Evolutionary conservation across 2,329 filamentous ascomycete genomes (phyloP).

Genomic region (Fusarium veterinarium): DNA sequence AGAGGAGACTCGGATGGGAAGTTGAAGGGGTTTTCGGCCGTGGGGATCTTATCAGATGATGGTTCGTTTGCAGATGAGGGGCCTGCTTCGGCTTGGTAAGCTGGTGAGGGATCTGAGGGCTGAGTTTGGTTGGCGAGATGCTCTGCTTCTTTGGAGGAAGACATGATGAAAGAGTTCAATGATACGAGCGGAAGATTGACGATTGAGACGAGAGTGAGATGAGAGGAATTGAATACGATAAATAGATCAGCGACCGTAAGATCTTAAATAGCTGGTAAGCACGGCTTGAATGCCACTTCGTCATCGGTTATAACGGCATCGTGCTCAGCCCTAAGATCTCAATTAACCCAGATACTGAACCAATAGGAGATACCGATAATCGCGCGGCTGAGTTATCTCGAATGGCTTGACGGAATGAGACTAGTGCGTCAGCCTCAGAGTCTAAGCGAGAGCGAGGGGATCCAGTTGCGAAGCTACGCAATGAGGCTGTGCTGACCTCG

Average conservation of each 20-base stretch:
- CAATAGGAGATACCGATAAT: slow-evolving; percentile 1
- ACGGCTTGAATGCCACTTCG: slow-evolving; percentile 15
- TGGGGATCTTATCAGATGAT: slow-evolving; percentile 39
- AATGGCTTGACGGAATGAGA: not conserved
- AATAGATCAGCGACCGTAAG: not conserved
- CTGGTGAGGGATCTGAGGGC: not conserved
- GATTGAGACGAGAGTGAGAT: too few species aligned
- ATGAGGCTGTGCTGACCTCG: slow-evolving; percentile 5
- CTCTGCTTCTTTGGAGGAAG: slow-evolving; percentile 25
- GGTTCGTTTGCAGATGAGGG: not conserved
- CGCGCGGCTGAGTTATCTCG: not conserved
- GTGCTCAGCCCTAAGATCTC: slow-evolving; percentile 19
- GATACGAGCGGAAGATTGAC: too few species aligned
- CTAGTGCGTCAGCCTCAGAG: not conserved
- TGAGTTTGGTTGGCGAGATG: slow-evolving; percentile 8
- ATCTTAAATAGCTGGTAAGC: slow-evolving; percentile 2
- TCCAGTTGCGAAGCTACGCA: not conserved
- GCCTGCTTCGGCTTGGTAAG: not conserved
- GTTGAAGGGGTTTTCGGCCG: slow-evolving; percentile 52
- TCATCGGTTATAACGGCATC: slow-evolving; percentile 33
- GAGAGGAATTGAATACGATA: not conserved
- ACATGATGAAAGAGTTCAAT: slow-evolving; percentile 2
- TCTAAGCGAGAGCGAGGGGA: slow-evolving; percentile 9
- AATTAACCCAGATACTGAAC: not conserved
- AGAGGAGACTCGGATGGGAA: slow-evolving; percentile 51